A percentile compares a stretch with the other conserved stretches of the same genome.
Conservation (phyloP, 352 stramenopile species). For the Blastocystis sp. region DNA sequence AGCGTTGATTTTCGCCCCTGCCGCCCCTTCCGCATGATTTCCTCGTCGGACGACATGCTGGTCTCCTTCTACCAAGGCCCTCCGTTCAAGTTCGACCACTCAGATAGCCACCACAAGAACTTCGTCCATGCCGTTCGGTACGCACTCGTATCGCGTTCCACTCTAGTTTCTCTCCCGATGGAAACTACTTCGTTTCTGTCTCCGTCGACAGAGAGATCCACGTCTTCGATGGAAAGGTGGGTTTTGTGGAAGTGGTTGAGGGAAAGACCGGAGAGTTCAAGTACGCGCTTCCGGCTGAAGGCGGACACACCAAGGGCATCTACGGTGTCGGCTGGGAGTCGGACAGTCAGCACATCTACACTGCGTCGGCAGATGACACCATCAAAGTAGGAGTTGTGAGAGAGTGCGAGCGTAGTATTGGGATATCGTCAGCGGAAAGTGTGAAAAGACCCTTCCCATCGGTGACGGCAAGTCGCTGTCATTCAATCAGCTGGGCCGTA, state of each 20-base stretch:
- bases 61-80: conserved; percentile 72
- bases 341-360: conserved; percentile 71
- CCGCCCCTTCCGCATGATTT: conserved; percentile 74
- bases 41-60: conserved; percentile 73
- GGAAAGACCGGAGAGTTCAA: conserved; percentile 69
- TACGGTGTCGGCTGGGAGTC: conserved; percentile 74
- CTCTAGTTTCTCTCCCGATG: conserved; percentile 67
- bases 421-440: conserved; percentile 15
- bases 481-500: conserved; percentile 25
- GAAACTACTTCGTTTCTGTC: conserved; percentile 69
- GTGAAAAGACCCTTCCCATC: conserved; percentile 18
- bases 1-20: conserved; percentile 74
- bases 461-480: conserved; percentile 41
- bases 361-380: conserved; percentile 74
- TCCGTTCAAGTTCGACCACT: conserved; percentile 78
- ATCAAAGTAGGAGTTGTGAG: conserved; percentile 66
- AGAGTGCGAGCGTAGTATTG: conserved; percentile 13
- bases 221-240: conserved; percentile 46
- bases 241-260: conserved; percentile 66
- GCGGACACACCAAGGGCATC: conserved; percentile 68
- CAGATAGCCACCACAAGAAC: conserved; percentile 72
- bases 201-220: conserved; percentile 72
- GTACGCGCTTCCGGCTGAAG: conserved; percentile 61
- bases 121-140: conserved; percentile 73
- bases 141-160: not conserved